Evolutionary conservation across 2,329 filamentous ascomycete species (phyloP).

Genomic region (Diaporthe eres): DNA sequence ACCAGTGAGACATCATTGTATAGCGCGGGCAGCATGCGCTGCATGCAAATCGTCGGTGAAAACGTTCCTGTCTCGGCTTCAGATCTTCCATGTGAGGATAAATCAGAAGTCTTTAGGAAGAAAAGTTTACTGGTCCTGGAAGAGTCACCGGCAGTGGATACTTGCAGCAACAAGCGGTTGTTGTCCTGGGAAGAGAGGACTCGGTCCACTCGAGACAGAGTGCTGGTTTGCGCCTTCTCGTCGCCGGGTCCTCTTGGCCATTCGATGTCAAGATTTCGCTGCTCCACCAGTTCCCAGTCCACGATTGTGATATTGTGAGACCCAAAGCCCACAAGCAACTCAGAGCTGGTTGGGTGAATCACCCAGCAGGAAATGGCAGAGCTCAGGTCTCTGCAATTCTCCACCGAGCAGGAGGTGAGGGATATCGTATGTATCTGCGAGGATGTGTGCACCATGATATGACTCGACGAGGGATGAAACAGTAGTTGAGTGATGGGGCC

Average conservation of each 20-base stretch:
- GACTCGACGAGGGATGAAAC: not conserved
- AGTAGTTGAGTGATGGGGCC: not conserved
- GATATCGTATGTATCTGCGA: not conserved
- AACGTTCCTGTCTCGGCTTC: not conserved
- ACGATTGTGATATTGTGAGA: not conserved
- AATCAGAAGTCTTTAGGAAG: not conserved
- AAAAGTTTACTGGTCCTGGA: not conserved
- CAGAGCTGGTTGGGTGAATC: not conserved
- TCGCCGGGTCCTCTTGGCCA: not conserved
- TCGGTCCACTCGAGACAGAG: not conserved
- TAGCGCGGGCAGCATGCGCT: not conserved
- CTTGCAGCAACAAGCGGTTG: not conserved
- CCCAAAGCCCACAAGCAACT: not conserved
- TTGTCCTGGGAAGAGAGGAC: not conserved
- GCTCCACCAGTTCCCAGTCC: not conserved
- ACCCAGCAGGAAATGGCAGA: not conserved
- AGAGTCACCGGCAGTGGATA: too few relatives aligned
- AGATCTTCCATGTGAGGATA: not conserved
- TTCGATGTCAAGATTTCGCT: not conserved
- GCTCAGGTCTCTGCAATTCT: not conserved
- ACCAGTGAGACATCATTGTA: not conserved
- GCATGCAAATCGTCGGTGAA: not conserved
- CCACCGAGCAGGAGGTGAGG: not conserved
- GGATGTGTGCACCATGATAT: not conserved
- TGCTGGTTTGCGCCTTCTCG: not conserved